Percentiles rank a stretch among this genome's conserved stretches.
Conservation (phyloP, 1,284 basidiomycete genomes). For the Leccinum fallax region DNA sequence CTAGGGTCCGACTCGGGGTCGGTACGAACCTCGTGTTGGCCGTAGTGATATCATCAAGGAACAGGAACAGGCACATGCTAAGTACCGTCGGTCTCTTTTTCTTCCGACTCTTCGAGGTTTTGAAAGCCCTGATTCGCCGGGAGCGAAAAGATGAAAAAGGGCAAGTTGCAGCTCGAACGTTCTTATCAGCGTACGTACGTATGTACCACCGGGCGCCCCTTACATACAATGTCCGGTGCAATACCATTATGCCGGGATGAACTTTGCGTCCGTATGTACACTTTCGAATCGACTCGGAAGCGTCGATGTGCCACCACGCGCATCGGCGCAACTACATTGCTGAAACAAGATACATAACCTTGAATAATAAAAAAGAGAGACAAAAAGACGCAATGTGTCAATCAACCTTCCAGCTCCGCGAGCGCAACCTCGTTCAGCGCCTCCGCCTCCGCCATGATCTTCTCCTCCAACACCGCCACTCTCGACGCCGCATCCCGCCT, state of each 20-base stretch:
- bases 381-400: not conserved
- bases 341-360: constrained; percentile 10
- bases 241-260: not conserved
- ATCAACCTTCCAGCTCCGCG: constrained; percentile 55
- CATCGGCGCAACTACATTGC: not conserved
- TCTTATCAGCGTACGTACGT: not conserved
- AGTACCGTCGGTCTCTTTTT: not conserved
- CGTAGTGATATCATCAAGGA: not conserved
- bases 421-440: constrained; percentile 76
- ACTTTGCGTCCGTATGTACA: not conserved
- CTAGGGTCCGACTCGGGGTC: too few relatives aligned
- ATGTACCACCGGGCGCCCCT: not conserved
- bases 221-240: not conserved
- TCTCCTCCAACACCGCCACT: constrained; percentile 70
- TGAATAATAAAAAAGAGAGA: constrained; percentile 16
- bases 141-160: not conserved
- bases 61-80: not conserved
- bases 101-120: not conserved
- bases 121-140: not conserved
- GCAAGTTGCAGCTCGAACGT: not conserved
- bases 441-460: constrained; percentile 81
- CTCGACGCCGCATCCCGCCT: constrained; percentile 63
- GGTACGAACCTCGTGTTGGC: too few relatives aligned
- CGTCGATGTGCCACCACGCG: not conserved
- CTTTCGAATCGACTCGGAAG: not conserved